Conservation (phyloP, 2,329 filamentous ascomycete genomes). For the Colletotrichum chlorophyti region DNA sequence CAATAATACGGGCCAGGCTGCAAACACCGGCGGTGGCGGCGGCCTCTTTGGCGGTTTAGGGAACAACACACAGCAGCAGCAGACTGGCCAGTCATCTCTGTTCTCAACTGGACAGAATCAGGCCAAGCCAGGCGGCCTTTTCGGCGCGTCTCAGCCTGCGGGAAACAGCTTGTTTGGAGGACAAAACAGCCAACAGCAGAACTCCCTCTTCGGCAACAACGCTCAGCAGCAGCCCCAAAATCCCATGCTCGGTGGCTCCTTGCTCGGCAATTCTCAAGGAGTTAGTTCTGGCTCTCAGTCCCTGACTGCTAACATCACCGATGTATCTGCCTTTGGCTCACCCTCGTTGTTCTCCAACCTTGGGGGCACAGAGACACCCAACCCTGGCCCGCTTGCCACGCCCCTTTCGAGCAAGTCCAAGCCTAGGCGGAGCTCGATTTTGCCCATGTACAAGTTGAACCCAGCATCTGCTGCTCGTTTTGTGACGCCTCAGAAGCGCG, state of each 20-base stretch:
- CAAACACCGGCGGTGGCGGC: conserved; percentile 42
- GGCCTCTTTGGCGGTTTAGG: conserved; percentile 59
- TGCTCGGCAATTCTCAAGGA: conserved; percentile 64
- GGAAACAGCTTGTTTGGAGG: conserved; percentile 62
- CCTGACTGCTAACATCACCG: conserved; percentile 80
- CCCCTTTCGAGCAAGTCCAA: conserved; percentile 80
- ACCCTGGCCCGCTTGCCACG: conserved; percentile 90
- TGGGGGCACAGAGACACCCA: conserved; percentile 64
- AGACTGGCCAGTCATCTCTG: conserved; percentile 48
- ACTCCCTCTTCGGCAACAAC: conserved; percentile 53
- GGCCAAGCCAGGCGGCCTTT: conserved; percentile 62
- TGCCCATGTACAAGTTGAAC: conserved; percentile 88
- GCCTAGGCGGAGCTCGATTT: conserved; percentile 77
- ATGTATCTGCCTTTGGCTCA: conserved; percentile 89
- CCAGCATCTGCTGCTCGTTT: conserved; percentile 81
- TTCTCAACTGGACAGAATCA: conserved; percentile 62
- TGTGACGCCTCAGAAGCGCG: conserved; percentile 83
- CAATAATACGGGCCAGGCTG: conserved; percentile 40
- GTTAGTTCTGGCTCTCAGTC: conserved; percentile 54
- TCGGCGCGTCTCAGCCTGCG: conserved; percentile 52
- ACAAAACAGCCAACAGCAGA: conserved; percentile 52
- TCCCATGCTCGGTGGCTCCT: conserved; percentile 55
- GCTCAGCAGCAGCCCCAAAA: conserved; percentile 51
- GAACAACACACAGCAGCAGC: conserved; percentile 41
- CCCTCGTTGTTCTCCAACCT: conserved; percentile 84